phyloP scores from a whole-genome alignment of 2,329 filamentous ascomycete genomes.

The Periconia sp. region DNA sequence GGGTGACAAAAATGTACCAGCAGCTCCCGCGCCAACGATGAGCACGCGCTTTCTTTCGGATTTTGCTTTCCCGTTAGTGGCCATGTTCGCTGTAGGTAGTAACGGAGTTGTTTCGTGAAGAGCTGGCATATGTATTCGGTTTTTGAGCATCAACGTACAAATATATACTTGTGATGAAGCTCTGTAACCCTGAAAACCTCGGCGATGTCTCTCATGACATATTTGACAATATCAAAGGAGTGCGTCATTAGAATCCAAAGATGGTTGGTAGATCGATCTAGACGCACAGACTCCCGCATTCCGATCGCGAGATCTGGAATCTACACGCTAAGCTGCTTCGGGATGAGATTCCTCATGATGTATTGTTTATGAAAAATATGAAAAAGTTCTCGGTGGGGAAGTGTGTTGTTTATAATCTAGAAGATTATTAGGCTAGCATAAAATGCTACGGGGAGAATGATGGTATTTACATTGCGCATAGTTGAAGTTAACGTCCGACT shows the following conservation, averaged over 20 bases:
- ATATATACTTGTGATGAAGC: no score
- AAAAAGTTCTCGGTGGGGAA: no score
- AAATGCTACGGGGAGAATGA: no score
- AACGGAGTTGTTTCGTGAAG: slow-evolving; percentile 31
- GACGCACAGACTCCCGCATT: background rate
- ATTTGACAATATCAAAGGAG: background rate
- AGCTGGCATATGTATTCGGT: background rate
- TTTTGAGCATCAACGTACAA: no score
- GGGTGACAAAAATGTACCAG: slow-evolving; percentile 25
- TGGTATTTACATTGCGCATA: no score
- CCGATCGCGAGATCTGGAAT: no score
- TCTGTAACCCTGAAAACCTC: background rate
- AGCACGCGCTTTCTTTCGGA: slow-evolving; percentile 39
- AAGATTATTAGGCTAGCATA: no score
- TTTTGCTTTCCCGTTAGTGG: slow-evolving; percentile 23
- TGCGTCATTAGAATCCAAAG: background rate
- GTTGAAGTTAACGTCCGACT: no score
- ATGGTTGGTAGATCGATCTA: background rate
- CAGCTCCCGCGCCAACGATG: slow-evolving; percentile 44
- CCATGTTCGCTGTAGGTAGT: slow-evolving; percentile 36
- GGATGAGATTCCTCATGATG: background rate
- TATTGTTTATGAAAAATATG: no score
- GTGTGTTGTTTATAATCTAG: no score
- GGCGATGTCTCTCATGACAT: background rate
- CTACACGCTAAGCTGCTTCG: background rate